A percentile compares a stretch with the other conserved stretches of the same genome.
Evolutionary conservation across 2,329 filamentous ascomycete genomes (phyloP).

Genomic region (Penicillium sp.): DNA sequence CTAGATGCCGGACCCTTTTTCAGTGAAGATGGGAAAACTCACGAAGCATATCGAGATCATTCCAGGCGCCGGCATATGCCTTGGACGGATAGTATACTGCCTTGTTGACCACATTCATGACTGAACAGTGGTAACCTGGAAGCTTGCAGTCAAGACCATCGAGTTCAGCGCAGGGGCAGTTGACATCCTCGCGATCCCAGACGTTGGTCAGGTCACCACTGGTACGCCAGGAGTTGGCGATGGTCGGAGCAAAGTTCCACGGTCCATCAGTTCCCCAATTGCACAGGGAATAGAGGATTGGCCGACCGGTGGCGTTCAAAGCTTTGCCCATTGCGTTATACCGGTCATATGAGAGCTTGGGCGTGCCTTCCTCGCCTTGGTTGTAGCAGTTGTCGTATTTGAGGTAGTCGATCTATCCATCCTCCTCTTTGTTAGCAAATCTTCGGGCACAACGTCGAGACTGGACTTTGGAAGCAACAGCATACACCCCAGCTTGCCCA

Average conservation of each 20-base stretch:
- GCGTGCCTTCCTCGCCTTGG: slow-evolving; percentile 53
- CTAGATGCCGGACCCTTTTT: not conserved
- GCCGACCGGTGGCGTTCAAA: slow-evolving; percentile 49
- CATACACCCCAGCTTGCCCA: slow-evolving; percentile 56
- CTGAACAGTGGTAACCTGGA: slow-evolving; percentile 52
- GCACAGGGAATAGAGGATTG: slow-evolving; percentile 52
- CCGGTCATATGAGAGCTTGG: slow-evolving; percentile 49
- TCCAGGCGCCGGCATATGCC: slow-evolving; percentile 49
- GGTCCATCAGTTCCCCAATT: slow-evolving; percentile 57
- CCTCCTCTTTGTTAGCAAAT: not conserved
- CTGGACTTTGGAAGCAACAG: not conserved
- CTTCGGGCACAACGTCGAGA: not conserved
- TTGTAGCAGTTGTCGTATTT: slow-evolving; percentile 63
- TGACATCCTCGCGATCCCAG: slow-evolving; percentile 47
- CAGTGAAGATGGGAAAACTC: not conserved
- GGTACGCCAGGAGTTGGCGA: slow-evolving; percentile 52
- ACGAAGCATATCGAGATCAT: slow-evolving; percentile 52
- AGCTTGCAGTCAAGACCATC: slow-evolving; percentile 46
- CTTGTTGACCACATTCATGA: slow-evolving; percentile 56
- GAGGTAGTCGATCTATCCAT: slow-evolving; percentile 44
- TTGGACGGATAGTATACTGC: slow-evolving; percentile 46
- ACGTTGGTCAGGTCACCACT: slow-evolving; percentile 52
- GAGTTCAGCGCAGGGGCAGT: slow-evolving; percentile 45
- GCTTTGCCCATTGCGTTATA: slow-evolving; percentile 54
- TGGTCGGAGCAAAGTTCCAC: slow-evolving; percentile 51